A percentile compares a stretch with the other conserved stretches of the same genome.
phyloP scores from a whole-genome alignment of 768 basidiomycete species.

The Trametes coccinea region DNA sequence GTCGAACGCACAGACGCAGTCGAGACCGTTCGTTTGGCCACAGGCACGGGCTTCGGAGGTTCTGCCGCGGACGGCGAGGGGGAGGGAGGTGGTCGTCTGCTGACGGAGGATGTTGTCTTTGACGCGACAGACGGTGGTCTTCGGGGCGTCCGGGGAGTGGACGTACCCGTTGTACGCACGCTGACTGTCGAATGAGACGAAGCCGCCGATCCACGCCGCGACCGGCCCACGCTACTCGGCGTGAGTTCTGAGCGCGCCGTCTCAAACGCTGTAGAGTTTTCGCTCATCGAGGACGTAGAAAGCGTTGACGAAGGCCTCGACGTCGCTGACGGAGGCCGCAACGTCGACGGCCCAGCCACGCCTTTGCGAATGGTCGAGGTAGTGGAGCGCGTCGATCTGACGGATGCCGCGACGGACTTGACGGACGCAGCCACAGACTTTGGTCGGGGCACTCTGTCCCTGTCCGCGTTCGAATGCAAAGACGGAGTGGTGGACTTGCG shows the following conservation, averaged over 20 bases:
- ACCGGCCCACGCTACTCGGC: slow-evolving; percentile 35
- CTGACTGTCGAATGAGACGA: slow-evolving; percentile 35
- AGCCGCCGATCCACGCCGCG: slow-evolving; percentile 33
- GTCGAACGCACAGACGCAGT: slow-evolving; percentile 33
- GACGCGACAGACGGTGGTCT: slow-evolving; percentile 30
- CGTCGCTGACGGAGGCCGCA: slow-evolving; percentile 29
- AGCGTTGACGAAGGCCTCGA: slow-evolving; percentile 26
- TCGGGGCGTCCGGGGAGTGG: slow-evolving; percentile 22
- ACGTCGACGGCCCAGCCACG: slow-evolving; percentile 26
- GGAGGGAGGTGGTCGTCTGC: slow-evolving; percentile 21
- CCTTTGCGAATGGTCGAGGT: slow-evolving; percentile 41
- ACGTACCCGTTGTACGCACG: slow-evolving; percentile 32
- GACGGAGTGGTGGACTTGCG: slow-evolving; percentile 17
- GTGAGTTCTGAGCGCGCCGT: slow-evolving; percentile 43
- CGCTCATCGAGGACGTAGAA: slow-evolving; percentile 35
- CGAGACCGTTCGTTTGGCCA: slow-evolving; percentile 29
- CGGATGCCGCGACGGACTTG: slow-evolving; percentile 37
- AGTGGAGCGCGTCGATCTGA: slow-evolving; percentile 38
- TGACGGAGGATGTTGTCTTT: slow-evolving; percentile 23
- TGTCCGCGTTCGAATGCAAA: slow-evolving; percentile 20
- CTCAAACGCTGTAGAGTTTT: slow-evolving; percentile 45
- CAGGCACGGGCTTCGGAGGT: slow-evolving; percentile 13
- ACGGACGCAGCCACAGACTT: slow-evolving; percentile 35
- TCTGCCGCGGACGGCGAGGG: slow-evolving; percentile 13
- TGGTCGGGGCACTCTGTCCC: slow-evolving; percentile 30